These are phyloP conservation scores for Thelonectria discophora DNA, from an alignment of 2,329 filamentous ascomycete species.

Conservation along the genomic window DNA sequence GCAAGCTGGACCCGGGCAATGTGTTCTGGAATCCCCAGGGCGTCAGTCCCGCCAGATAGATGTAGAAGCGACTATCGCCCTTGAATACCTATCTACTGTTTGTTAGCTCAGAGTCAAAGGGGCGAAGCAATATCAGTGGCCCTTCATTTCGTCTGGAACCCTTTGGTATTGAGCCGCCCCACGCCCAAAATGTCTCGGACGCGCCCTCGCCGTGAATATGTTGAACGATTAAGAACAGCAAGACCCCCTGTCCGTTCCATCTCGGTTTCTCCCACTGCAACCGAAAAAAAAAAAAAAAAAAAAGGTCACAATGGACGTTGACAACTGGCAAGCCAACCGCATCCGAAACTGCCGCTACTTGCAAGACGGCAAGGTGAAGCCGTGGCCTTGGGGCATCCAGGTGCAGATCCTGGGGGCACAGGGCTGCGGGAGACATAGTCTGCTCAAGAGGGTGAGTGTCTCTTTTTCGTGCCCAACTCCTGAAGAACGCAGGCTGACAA, in stretches of 20 bases:
- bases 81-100: not conserved
- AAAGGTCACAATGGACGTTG: conserved; percentile 21
- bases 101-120: not conserved
- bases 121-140: conserved; percentile 1
- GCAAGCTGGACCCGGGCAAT: conserved; percentile 47
- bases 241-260: not conserved
- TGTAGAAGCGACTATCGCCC: not conserved
- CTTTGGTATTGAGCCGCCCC: not conserved
- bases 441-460: conserved; percentile 23
- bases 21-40: conserved; percentile 54
- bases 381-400: conserved; percentile 29
- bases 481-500: too few relatives aligned
- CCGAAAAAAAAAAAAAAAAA: conserved; percentile 1
- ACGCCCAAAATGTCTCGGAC: conserved; percentile 12
- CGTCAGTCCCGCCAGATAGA: conserved; percentile 24
- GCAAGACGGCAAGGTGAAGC: conserved; percentile 24
- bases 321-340: conserved; percentile 31
- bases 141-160: conserved; percentile 10
- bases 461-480: too few relatives aligned
- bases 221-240: conserved; percentile 15
- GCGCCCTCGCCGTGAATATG: not conserved
- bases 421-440: conserved; percentile 27
- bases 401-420: conserved; percentile 30
- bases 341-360: conserved; percentile 29
- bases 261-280: not conserved